A percentile compares a stretch with the other conserved stretches of the same genome.
Conservation (phyloP, 768 basidiomycete genomes). For the Panellus pusillus region DNA sequence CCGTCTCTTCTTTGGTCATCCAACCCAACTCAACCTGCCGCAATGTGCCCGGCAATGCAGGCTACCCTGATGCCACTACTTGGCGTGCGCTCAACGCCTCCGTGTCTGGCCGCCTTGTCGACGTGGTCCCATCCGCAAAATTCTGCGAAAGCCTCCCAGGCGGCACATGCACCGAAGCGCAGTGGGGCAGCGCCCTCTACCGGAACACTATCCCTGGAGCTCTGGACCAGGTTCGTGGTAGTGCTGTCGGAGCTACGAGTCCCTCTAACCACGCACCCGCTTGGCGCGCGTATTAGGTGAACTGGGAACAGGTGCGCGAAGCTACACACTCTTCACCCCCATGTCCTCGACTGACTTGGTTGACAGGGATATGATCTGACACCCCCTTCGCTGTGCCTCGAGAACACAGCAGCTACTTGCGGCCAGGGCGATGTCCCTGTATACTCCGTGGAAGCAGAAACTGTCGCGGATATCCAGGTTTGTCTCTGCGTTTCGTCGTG, state of each 20-base stretch:
- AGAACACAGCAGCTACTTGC: conserved; percentile 21
- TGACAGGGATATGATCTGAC: conserved; percentile 25
- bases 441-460: conserved; percentile 29
- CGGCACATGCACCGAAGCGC: conserved; percentile 4
- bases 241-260: background rate
- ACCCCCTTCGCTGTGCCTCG: conserved; percentile 27
- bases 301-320: background rate
- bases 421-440: conserved; percentile 32
- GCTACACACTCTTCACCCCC: too few relatives aligned
- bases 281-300: background rate
- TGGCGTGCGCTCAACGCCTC: conserved; percentile 1
- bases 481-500: background rate
- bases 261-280: too few relatives aligned
- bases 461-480: conserved; percentile 30
- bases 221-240: conserved; percentile 7
- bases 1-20: too few relatives aligned
- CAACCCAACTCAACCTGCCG: background rate
- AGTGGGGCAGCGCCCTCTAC: conserved; percentile 2
- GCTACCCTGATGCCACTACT: background rate
- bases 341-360: too few relatives aligned
- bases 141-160: background rate
- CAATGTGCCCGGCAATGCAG: background rate
- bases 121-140: background rate
- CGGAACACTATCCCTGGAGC: background rate
- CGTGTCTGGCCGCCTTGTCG: background rate